Conservation (phyloP, 2,329 filamentous ascomycete species). For the Lecanicillium sp. region DNA sequence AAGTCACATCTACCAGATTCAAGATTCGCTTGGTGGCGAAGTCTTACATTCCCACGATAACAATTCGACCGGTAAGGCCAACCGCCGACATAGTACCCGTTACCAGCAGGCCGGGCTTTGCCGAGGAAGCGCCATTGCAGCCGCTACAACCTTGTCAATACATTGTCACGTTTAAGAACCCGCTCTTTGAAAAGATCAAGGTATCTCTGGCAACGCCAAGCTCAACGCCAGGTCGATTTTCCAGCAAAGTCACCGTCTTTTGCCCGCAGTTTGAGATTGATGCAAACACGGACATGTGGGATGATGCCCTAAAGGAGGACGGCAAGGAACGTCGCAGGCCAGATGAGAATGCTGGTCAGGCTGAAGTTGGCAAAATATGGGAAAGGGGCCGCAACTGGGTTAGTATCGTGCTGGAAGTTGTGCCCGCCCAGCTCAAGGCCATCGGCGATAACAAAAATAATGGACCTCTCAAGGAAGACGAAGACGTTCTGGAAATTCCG, state of each 20-base stretch:
- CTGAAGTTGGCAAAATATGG: slow-evolving; percentile 94
- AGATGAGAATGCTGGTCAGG: slow-evolving; percentile 39
- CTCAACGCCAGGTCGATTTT: slow-evolving; percentile 67
- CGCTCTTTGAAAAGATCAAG: slow-evolving; percentile 83
- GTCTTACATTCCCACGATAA: slow-evolving; percentile 79
- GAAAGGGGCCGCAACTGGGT: slow-evolving; percentile 92
- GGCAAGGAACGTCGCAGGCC: slow-evolving; percentile 27
- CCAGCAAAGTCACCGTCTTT: slow-evolving; percentile 78
- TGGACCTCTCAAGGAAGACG: slow-evolving; percentile 47
- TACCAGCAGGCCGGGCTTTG: slow-evolving; percentile 21
- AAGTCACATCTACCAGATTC: slow-evolving; percentile 82
- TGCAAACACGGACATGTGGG: slow-evolving; percentile 80
- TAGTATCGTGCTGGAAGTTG: slow-evolving; percentile 84
- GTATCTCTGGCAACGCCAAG: slow-evolving; percentile 82
- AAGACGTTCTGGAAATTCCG: slow-evolving; percentile 75
- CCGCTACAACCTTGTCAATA: slow-evolving; percentile 65
- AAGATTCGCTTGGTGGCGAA: slow-evolving; percentile 85
- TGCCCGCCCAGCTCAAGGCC: slow-evolving; percentile 51
- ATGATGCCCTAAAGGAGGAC: slow-evolving; percentile 70
- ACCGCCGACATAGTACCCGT: slow-evolving; percentile 26
- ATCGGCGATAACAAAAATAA: slow-evolving; percentile 27
- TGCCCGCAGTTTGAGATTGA: slow-evolving; percentile 93
- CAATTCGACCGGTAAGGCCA: slow-evolving; percentile 55
- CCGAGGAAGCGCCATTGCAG: slow-evolving; percentile 31
- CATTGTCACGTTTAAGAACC: slow-evolving; percentile 85